A percentile compares a stretch with the other conserved stretches of the same genome.
Evolutionary conservation across 371 early-diverging fungal species (phyloP).

Genomic region (Actinomortierella wolfii): DNA sequence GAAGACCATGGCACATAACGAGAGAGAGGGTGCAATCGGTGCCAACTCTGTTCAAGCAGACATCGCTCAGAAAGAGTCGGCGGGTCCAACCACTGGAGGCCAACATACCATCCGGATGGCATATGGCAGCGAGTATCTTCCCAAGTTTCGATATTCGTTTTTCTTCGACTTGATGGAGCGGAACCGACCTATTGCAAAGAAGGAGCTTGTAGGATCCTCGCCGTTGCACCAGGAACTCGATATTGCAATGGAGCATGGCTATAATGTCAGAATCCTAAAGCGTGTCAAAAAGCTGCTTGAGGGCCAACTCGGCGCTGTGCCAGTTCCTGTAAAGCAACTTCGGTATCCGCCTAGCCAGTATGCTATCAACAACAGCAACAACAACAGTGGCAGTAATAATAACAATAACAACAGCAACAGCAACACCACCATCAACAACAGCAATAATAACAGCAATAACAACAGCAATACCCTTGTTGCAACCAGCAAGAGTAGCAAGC

Average conservation of each 20-base stretch:
- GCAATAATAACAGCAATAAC: background rate
- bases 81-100: too few relatives aligned
- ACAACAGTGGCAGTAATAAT: background rate
- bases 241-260: conserved; percentile 30
- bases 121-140: conserved; percentile 10
- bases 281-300: conserved; percentile 39
- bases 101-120: conserved; percentile 7
- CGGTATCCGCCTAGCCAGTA: conserved; percentile 7
- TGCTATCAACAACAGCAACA: conserved; percentile 1
- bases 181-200: conserved; percentile 21
- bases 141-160: conserved; percentile 33
- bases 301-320: conserved; percentile 28
- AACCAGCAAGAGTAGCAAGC: too few relatives aligned
- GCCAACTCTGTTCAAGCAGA: too few relatives aligned
- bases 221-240: conserved; percentile 47
- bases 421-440: conserved; percentile 1
- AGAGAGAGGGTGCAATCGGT: too few relatives aligned
- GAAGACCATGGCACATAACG: too few relatives aligned
- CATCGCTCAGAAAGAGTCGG: too few relatives aligned
- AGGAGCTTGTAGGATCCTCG: conserved; percentile 46
- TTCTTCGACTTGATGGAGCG: conserved; percentile 42
- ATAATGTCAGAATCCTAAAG: conserved; percentile 40
- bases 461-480: background rate
- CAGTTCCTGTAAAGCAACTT: conserved; percentile 22
- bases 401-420: background rate